phyloP scores from a whole-genome alignment of 768 basidiomycete species.

The Mycena sanguinolenta region DNA sequence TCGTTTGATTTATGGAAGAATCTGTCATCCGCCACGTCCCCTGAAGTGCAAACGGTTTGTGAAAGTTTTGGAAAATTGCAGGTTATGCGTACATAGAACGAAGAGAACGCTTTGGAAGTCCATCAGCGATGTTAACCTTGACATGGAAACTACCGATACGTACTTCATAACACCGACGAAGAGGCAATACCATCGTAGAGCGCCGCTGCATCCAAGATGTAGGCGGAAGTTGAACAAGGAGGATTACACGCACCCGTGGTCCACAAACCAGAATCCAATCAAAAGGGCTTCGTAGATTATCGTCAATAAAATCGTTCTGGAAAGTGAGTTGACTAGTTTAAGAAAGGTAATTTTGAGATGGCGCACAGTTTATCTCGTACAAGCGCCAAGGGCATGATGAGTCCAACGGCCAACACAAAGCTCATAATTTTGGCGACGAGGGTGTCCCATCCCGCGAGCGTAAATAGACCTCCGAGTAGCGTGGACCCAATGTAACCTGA shows the following conservation, averaged over 20 bases:
- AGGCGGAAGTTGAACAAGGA: not conserved
- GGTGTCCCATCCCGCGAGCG: slow-evolving; percentile 89
- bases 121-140: slow-evolving; percentile 10
- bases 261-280: slow-evolving; percentile 95
- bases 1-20: slow-evolving; percentile 96
- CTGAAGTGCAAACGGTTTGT: slow-evolving; percentile 51
- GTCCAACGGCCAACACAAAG: slow-evolving; percentile 88
- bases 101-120: slow-evolving; percentile 74
- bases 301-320: slow-evolving; percentile 88
- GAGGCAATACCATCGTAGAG: slow-evolving; percentile 86
- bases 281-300: slow-evolving; percentile 86
- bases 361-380: slow-evolving; percentile 92
- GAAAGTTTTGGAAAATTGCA: not conserved
- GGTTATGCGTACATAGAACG: slow-evolving; percentile 77
- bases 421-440: slow-evolving; percentile 93
- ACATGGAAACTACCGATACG: slow-evolving; percentile 56
- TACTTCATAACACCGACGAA: slow-evolving; percentile 93
- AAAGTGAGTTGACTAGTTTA: not conserved
- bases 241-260: slow-evolving; percentile 78
- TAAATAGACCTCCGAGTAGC: slow-evolving; percentile 84
- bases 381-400: slow-evolving; percentile 87
- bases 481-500: slow-evolving; percentile 89
- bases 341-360: not conserved
- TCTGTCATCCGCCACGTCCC: slow-evolving; percentile 95
- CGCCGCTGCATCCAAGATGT: slow-evolving; percentile 63